Base-by-base conservation (phyloP, 1,284 basidiomycete species). In the Marasmius sp. region DNA sequence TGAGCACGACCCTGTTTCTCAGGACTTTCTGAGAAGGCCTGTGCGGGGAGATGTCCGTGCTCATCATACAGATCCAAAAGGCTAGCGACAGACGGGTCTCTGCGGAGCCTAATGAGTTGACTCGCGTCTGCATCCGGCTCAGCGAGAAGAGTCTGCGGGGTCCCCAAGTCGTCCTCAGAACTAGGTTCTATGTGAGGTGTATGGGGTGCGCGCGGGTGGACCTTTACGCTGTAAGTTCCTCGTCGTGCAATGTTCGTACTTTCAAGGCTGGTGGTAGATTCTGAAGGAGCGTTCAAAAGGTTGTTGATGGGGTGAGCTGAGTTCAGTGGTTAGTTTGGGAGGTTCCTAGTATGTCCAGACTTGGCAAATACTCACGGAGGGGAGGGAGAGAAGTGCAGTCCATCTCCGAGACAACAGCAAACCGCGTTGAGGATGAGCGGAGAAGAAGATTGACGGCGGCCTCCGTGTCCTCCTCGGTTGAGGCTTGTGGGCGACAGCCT, bases 11-110 rank as follows among this genome's bases (percentile, higher is more conserved):
- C 84, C 34, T 72, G 75, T 5, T 79, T 78, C 20, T 79, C 77
- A 16, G 83, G 81, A 10, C 84, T 81, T 65, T 89, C 90, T 0
- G 87, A 86, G 69, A 92, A 92, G 6, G 83, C 82, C 49, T 81
- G 72, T 1, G 80, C 77, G 18, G 85, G 79, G 38, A 92, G 76
- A 58, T 80, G 80, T 8, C 90, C 90, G 59, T 89, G 77, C 9
- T 89, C 84, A 68, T 92, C 89, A 66, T 91, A 92, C 68, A 91
- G 77, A 59, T 85, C 79, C 36, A 92, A 74, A 34, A 92, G 74
- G 65, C 87, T 91, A 8, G 80, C 87, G 38, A 92, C 88, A 18
- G 91, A 93, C 4, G 91, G 89, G 63, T 92, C 90, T 49, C 85
- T 84, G 53, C 86, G 86, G 50, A 92, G 79, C 16, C 81, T 75